These are phyloP conservation scores for Talaromyces pinophilus DNA, from an alignment of 2,329 filamentous ascomycete genomes.

Conservation along the genomic window DNA sequence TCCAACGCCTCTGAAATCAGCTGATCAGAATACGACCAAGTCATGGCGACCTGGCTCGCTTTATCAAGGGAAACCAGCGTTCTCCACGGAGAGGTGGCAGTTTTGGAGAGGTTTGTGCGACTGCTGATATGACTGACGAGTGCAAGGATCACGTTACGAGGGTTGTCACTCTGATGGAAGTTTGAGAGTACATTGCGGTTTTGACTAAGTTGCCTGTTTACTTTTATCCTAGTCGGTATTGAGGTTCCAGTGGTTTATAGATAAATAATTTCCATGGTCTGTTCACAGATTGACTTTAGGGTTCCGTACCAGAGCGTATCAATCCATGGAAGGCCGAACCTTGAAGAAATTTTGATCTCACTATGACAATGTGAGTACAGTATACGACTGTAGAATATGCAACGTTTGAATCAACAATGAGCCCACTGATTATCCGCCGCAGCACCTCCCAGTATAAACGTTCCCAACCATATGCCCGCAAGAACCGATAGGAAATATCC, in stretches of 20 bases:
- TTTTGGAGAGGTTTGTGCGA: too few species aligned
- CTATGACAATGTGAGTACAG: background rate
- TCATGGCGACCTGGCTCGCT: background rate
- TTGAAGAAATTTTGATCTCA: background rate
- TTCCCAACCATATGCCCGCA: slow-evolving; percentile 76
- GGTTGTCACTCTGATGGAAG: background rate
- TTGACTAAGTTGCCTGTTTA: background rate
- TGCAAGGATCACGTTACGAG: background rate
- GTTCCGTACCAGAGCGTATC: background rate
- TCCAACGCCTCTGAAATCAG: background rate
- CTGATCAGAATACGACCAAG: background rate
- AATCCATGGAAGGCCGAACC: background rate
- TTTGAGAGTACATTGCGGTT: background rate
- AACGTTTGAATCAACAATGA: slow-evolving; percentile 4
- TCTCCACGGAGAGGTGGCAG: background rate
- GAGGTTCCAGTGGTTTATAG: too few species aligned
- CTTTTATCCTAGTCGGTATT: too few species aligned
- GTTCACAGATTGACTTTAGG: background rate
- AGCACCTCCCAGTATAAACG: slow-evolving; percentile 66
- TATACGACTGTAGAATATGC: too few species aligned
- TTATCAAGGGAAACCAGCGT: background rate
- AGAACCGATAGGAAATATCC: slow-evolving; percentile 81
- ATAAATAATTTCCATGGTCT: background rate
- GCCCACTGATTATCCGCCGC: slow-evolving; percentile 27
- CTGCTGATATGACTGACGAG: too few species aligned